phyloP scores from a whole-genome alignment of 495 filamentous ascomycete species.

The Parmelia sp. region DNA sequence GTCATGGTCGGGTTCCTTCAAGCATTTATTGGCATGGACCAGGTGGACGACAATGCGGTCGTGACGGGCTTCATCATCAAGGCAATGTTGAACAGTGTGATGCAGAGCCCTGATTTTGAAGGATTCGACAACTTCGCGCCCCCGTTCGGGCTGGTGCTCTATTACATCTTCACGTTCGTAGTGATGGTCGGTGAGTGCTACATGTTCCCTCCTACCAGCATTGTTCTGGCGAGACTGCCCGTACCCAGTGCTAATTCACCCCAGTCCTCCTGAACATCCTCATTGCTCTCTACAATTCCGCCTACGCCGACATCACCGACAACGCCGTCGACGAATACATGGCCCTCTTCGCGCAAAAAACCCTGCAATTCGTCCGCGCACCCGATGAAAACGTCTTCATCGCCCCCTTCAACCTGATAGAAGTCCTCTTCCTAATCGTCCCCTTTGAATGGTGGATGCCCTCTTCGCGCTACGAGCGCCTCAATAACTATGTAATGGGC shows the following conservation, averaged over 20 bases:
- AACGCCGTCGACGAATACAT: slow-evolving; percentile 95
- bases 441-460: slow-evolving; percentile 96
- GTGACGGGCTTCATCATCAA: slow-evolving; percentile 69
- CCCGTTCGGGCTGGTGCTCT: slow-evolving; percentile 82
- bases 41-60: slow-evolving; percentile 60
- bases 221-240: neutral
- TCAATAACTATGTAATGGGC: slow-evolving; percentile 86
- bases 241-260: neutral
- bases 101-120: slow-evolving; percentile 84
- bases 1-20: slow-evolving; percentile 89
- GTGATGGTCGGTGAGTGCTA: slow-evolving; percentile 64
- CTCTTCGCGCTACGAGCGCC: slow-evolving; percentile 55
- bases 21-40: slow-evolving; percentile 90
- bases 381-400: slow-evolving; percentile 98
- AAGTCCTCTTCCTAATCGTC: slow-evolving; percentile 69
- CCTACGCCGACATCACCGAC: slow-evolving; percentile 91
- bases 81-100: slow-evolving; percentile 82
- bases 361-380: slow-evolving; percentile 90
- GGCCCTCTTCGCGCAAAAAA: slow-evolving; percentile 82
- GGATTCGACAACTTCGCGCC: slow-evolving; percentile 73
- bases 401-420: slow-evolving; percentile 88
- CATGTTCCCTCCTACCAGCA: neutral
- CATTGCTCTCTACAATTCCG: slow-evolving; percentile 93
- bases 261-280: slow-evolving; percentile 41
- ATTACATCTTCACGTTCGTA: slow-evolving; percentile 96